phyloP scores from a whole-genome alignment of 1,284 basidiomycete species.

The Inonotus hispidus region DNA sequence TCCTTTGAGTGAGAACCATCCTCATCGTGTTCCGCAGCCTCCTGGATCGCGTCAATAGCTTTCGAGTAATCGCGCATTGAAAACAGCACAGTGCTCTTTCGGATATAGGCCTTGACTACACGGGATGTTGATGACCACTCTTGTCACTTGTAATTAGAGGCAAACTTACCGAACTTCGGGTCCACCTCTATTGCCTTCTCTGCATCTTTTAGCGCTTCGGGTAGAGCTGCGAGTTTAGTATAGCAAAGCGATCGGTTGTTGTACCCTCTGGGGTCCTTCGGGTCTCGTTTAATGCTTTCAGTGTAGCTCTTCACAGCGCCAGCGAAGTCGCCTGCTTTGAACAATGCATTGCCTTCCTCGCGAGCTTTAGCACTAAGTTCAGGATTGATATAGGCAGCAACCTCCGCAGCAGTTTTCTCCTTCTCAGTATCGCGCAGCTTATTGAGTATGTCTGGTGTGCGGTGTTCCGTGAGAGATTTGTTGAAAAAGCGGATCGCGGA shows the following conservation, averaged over 20 bases:
- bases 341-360: conserved; percentile 88
- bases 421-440: conserved; percentile 89
- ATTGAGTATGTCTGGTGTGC: conserved; percentile 88
- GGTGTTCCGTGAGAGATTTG: conserved; percentile 94
- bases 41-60: conserved; percentile 77
- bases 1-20: conserved; percentile 78
- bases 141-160: background rate
- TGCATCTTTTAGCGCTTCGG: conserved; percentile 95
- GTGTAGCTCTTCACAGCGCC: conserved; percentile 91
- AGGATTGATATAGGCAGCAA: conserved; percentile 86
- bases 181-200: conserved; percentile 93
- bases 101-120: conserved; percentile 90
- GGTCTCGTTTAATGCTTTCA: conserved; percentile 96
- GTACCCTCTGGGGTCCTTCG: conserved; percentile 86
- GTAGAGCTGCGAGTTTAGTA: conserved; percentile 89
- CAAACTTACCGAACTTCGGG: conserved; percentile 66
- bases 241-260: conserved; percentile 98
- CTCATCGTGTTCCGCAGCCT: conserved; percentile 69
- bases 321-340: conserved; percentile 90
- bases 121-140: background rate
- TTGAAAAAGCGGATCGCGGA: conserved; percentile 86
- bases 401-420: conserved; percentile 56
- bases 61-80: conserved; percentile 91
- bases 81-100: conserved; percentile 84
- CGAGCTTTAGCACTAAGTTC: conserved; percentile 80